A percentile compares a stretch with the other conserved stretches of the same genome.
Evolutionary conservation across 495 filamentous ascomycete genomes (phyloP).

Genomic region (Viridothelium virens): DNA sequence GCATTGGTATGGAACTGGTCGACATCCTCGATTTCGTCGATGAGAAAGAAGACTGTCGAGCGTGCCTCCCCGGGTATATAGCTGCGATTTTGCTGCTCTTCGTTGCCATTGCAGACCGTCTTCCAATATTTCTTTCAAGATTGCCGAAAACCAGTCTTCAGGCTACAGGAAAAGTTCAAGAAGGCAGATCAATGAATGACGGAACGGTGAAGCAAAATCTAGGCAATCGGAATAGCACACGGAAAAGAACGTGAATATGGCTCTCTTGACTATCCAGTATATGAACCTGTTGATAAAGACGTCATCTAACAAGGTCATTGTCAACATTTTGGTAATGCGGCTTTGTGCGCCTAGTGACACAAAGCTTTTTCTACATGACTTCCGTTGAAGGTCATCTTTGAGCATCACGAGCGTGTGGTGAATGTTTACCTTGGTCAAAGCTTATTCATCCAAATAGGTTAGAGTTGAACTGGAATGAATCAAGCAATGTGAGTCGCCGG

Average conservation of each 20-base stretch:
- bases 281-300: neutral
- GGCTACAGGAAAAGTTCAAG: neutral
- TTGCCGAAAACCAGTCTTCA: conserved; percentile 1
- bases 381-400: neutral
- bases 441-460: too few relatives aligned
- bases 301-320: neutral
- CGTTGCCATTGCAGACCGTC: neutral
- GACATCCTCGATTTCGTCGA: neutral
- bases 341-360: neutral
- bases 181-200: neutral
- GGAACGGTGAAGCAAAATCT: neutral
- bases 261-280: neutral
- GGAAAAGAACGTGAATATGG: neutral
- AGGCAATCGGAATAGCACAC: neutral
- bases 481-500: neutral
- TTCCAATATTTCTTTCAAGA: neutral
- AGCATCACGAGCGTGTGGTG: neutral
- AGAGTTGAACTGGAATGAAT: neutral
- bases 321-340: neutral
- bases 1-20: neutral
- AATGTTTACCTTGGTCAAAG: neutral
- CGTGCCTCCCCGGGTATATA: neutral
- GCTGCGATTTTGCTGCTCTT: neutral
- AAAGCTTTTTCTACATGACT: neutral
- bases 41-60: conserved; percentile 1